Evolutionary conservation across 805 yeast genomes (phyloP).

Genomic region (Isabelozyma pseudorhagii): DNA sequence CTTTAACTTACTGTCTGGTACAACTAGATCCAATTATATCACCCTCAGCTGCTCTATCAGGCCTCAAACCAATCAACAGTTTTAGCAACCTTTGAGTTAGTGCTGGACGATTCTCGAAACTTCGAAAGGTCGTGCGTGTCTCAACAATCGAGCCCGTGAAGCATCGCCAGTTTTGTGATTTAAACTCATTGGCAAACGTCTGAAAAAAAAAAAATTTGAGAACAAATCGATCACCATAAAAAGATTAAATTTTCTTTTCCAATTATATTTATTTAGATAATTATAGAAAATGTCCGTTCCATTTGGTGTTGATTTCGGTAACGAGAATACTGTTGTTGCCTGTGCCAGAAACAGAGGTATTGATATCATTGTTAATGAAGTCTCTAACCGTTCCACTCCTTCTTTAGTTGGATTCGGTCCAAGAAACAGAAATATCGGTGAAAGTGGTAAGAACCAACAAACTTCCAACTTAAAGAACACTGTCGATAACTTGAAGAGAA

Average conservation of each 20-base stretch:
- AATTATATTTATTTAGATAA: conserved; percentile 1
- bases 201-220: background rate
- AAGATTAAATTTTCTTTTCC: background rate
- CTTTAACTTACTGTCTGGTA: too few species aligned
- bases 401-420: conserved; percentile 84
- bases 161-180: background rate
- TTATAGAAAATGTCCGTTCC: conserved; percentile 72
- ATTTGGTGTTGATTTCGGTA: conserved; percentile 98
- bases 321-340: conserved; percentile 88
- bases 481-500: conserved; percentile 89
- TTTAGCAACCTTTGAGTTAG: background rate
- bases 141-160: background rate
- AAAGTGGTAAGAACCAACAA: conserved; percentile 93
- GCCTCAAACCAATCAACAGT: background rate
- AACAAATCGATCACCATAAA: background rate
- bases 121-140: background rate
- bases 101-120: background rate
- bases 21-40: too few species aligned
- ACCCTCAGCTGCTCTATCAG: background rate
- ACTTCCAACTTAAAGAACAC: conserved; percentile 96
- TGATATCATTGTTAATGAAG: conserved; percentile 97
- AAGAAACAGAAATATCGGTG: conserved; percentile 91
- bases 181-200: background rate
- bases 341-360: conserved; percentile 98
- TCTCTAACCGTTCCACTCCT: conserved; percentile 96